Base-by-base conservation (phyloP, 2,329 filamentous ascomycete genomes). In the Xylaria arbuscula region DNA sequence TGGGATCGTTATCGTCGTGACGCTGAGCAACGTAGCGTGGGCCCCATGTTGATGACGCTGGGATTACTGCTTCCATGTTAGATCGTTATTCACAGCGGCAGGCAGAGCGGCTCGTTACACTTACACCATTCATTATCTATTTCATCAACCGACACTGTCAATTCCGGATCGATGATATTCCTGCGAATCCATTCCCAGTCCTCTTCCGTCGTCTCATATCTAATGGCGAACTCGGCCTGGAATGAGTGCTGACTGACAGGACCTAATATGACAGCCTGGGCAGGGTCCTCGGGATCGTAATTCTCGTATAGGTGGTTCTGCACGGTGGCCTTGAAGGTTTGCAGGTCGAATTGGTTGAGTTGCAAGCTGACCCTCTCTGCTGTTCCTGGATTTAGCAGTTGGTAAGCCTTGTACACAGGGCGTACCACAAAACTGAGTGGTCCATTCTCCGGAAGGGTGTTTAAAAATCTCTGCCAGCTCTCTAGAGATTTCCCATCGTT, bases 101-200 rank as follows among this genome's bases (percentile, higher is more conserved):
- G 42, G n/a, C 17, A n/a, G 9, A 15, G 38, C 9, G 19, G 15
- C 38, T 34, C 28, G 11, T 4, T 60, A 48, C 36, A 73, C 76
- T 73, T 70, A 72, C 78, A 59, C 76, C 76, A 78, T 34, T 62
- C 48, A n/a, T 69, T 73, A 4, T 62, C 42, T 50, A 54, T 60
- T 9, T 55, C 8, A 8, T 71, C 36, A 8, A 76, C 13, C 0
- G 64, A 56, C 9, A 78, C 62, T 0, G 32, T 28, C 28, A 78
- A 64, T 1, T 71, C 48, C 2, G 70, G 70, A 17, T 75, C 72
- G 1, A 73, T 69, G 42, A 79, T 72, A 22, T 72, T 72, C 22
- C 76, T 72, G 15, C 68, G 67, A 19, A 78, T 76, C 66, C 71
- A 70, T 11, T 57, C 38, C 76, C 78, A 76, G 10, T 74, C 75